A percentile compares a stretch with the other conserved stretches of the same genome.
phyloP scores from a whole-genome alignment of 2,329 filamentous ascomycete genomes.

The Penicillium psychrosexuale region DNA sequence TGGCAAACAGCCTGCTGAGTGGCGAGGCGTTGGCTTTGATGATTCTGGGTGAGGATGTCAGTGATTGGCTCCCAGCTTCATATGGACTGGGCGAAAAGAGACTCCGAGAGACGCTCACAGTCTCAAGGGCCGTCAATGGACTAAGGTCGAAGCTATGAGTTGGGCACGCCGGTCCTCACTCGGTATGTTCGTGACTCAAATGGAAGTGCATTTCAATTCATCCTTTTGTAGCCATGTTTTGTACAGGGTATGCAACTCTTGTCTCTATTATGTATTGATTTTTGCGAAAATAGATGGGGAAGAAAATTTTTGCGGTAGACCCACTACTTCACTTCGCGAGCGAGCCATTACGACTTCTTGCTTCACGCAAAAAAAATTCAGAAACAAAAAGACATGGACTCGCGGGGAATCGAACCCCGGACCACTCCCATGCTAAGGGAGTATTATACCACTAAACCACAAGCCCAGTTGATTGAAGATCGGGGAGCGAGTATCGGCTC shows the following conservation, averaged over 20 bases:
- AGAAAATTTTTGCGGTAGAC: background rate
- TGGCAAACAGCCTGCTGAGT: conserved; percentile 53
- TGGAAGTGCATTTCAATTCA: background rate
- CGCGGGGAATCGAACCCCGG: conserved; percentile 50
- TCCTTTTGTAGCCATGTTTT: background rate
- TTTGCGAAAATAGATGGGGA: background rate
- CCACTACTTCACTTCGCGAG: conserved; percentile 3
- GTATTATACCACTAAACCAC: conserved; percentile 51
- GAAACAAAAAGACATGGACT: conserved; percentile 37
- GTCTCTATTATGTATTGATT: background rate
- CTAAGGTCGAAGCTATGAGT: conserved; percentile 15
- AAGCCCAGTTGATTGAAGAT: conserved; percentile 24
- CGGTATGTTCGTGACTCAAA: background rate
- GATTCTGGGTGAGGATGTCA: conserved; percentile 27
- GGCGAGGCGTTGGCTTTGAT: conserved; percentile 29
- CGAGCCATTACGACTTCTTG: background rate
- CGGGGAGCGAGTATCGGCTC: background rate
- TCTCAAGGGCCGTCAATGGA: conserved; percentile 12
- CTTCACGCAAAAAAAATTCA: background rate
- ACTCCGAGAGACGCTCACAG: conserved; percentile 14
- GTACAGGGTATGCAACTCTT: conserved; percentile 6
- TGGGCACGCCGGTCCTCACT: background rate
- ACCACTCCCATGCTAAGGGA: conserved; percentile 50
- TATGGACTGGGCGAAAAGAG: conserved; percentile 22
- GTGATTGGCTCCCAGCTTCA: conserved; percentile 27